Conservation (phyloP, 371 early-diverging fungal species). For the Mortierella sp. region DNA sequence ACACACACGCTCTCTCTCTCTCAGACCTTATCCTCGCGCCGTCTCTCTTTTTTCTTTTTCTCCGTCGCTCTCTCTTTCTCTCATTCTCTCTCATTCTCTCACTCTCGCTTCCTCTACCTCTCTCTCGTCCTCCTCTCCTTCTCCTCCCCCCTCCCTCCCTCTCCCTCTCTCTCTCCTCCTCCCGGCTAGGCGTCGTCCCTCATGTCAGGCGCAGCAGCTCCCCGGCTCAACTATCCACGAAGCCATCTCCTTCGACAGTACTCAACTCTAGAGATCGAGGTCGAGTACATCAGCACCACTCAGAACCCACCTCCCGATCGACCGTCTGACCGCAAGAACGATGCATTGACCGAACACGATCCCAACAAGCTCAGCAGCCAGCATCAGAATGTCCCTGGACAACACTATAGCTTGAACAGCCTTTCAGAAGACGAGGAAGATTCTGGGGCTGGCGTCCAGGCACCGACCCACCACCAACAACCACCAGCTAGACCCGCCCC, state of each 20-base stretch:
- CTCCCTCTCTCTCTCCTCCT: background rate
- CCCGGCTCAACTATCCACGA: background rate
- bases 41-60: background rate
- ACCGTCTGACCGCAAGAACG: background rate
- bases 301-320: slow-evolving; percentile 4
- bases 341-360: background rate
- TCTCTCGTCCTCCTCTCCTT: background rate
- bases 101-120: background rate
- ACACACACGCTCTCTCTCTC: slow-evolving; percentile 1
- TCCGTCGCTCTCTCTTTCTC: background rate
- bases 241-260: slow-evolving; percentile 12
- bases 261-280: slow-evolving; percentile 42
- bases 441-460: background rate
- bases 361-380: background rate
- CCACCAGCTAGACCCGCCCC: background rate
- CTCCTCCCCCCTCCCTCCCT: background rate
- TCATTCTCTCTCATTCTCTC: background rate
- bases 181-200: background rate
- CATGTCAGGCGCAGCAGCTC: background rate
- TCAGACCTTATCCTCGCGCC: background rate
- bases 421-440: slow-evolving; percentile 14
- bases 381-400: background rate
- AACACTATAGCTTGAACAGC: slow-evolving; percentile 6
- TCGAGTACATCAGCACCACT: slow-evolving; percentile 41
- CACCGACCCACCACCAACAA: background rate